Conservation (phyloP, 148 eudicot genomes). For the Chenopodium suecicum region DNA sequence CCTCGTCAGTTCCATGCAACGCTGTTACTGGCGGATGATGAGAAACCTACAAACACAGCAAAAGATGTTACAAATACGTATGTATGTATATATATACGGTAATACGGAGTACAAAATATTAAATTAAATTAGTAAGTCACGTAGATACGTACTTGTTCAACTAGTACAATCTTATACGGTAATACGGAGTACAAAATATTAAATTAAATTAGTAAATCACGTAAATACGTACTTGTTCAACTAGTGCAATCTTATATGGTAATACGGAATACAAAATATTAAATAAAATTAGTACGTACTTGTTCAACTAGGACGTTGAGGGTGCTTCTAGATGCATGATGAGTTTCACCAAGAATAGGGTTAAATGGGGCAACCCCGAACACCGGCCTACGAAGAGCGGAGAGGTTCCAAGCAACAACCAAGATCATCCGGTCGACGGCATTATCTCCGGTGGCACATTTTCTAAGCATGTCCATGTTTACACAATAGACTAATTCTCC, state of each 20-base stretch:
- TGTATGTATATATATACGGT: too few relatives aligned
- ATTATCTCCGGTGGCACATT: conserved; percentile 42
- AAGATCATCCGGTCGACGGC: conserved; percentile 45
- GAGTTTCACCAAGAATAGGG: conserved; percentile 82
- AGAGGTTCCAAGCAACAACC: conserved; percentile 67
- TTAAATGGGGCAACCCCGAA: conserved; percentile 79
- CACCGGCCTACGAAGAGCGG: conserved; percentile 49
- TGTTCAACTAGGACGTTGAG: conserved; percentile 75
- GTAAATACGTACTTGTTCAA: conserved; percentile 59
- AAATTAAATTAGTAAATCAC: neutral
- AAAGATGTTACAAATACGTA: neutral
- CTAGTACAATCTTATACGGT: conserved; percentile 9
- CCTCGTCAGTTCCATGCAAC: conserved; percentile 71
- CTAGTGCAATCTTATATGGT: conserved; percentile 3
- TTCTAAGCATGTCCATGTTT: conserved; percentile 45
- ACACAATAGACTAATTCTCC: conserved; percentile 66
- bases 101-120: neutral
- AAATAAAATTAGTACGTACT: conserved; percentile 33
- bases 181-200: neutral
- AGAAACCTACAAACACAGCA: conserved; percentile 51
- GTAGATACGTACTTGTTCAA: conserved; percentile 59
- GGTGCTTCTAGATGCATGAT: conserved; percentile 62
- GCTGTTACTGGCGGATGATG: conserved; percentile 83
- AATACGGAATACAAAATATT: neutral
- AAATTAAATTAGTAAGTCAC: neutral